Evolutionary conservation across 305 asterid species (phyloP), one percentile per base, ranked within the genome.

Genomic region (Fraxinus floribunda): DNA sequence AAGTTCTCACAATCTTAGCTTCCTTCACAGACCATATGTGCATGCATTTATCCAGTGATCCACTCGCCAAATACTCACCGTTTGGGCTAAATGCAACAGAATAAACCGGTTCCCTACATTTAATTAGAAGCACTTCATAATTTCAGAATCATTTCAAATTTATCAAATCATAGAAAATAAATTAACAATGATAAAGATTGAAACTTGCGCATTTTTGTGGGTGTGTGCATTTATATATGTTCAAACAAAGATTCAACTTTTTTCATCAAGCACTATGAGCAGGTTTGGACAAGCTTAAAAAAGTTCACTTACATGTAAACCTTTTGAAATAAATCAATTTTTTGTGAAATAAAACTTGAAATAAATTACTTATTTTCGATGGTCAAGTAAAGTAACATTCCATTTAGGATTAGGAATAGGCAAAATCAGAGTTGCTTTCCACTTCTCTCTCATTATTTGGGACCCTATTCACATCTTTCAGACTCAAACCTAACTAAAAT

Each of bases 11-110:
- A 38, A 96, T 87, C 92, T 83, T 92, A 36, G 94, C 95, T 84
- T 96, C 99, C 89, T 94, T 94, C 86, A 94, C 97, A 8, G 99
- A 96, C 99, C 98, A 96, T 78, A 96, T 89, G 78, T 92, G 92
- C 91, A 96, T 70, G 88, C 97, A 90, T 88, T 90, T 96, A 86
- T 96, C 99, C 76, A 94, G 88, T 68, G 99, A 94, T 75, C 99
- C 99, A 55, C 98, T 94, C 0, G 98, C 99, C 86, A 94, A 78
- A 86, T 92, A 96, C 92, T 93, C 94, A 0, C 97, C 94, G 26
- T 88, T 88, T 24, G 99, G 98, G 88, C 98, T 96, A 87, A 96
- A 96, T 75, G 98, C 98, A 78, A 96, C 97, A 0, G 97, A 93
- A 78, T 94, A 96, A 22, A 96, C 98, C 3, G 97, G 97, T 49